Percentiles rank a stretch among this genome's conserved stretches.
Conservation (phyloP, 2,329 filamentous ascomycete genomes). For the Talaromyces sp. region DNA sequence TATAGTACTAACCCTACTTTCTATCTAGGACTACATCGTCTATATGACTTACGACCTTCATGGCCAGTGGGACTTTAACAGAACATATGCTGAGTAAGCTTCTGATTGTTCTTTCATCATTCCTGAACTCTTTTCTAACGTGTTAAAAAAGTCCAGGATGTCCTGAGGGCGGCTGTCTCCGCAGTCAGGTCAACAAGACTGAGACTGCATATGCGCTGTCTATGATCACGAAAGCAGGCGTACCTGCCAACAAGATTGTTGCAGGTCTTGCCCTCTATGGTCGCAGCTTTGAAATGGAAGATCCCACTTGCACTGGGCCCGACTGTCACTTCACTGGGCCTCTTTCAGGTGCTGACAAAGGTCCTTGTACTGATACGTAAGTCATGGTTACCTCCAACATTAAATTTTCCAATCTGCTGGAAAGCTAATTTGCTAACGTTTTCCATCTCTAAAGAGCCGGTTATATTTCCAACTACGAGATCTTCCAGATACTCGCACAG, state of each 20-base stretch:
- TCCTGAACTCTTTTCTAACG: not conserved
- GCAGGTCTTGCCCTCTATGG: not conserved
- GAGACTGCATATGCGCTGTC: slow-evolving; percentile 28
- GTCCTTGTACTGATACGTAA: not conserved
- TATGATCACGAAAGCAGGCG: slow-evolving; percentile 29
- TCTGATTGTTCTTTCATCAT: not conserved
- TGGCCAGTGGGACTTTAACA: slow-evolving; percentile 23
- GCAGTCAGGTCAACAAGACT: slow-evolving; percentile 35
- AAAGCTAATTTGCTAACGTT: not conserved
- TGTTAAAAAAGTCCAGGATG: slow-evolving; percentile 16
- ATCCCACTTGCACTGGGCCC: not conserved
- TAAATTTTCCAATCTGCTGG: not conserved
- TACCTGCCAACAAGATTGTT: slow-evolving; percentile 17
- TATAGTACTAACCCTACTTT: not conserved
- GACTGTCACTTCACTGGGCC: not conserved
- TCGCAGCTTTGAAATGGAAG: not conserved
- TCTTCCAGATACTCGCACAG: not conserved
- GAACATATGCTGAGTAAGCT: slow-evolving; percentile 11
- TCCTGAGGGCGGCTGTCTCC: slow-evolving; percentile 23
- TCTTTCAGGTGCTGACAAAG: not conserved
- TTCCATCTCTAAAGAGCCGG: not conserved
- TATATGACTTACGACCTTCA: slow-evolving; percentile 38
- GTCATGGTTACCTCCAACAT: not conserved
- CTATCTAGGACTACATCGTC: slow-evolving; percentile 24
- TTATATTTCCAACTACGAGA: not conserved